phyloP scores from a whole-genome alignment of 306 rosid species.

The Crotalaria pallida region DNA sequence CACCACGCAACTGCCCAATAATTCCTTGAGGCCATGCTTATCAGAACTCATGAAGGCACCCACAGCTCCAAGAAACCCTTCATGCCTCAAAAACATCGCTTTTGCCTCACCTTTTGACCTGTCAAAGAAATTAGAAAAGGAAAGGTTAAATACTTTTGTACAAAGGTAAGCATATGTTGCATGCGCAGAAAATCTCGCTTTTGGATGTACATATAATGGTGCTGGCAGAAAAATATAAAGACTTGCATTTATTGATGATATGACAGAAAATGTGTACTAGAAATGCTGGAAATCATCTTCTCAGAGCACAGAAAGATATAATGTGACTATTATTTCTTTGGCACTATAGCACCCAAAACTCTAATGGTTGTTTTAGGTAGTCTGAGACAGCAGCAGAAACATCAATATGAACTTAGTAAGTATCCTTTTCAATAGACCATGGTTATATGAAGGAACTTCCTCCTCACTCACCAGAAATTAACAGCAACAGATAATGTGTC shows the following conservation, averaged over 20 bases:
- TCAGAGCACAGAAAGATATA: neutral
- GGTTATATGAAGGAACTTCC: neutral
- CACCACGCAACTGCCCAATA: slow-evolving; percentile 36
- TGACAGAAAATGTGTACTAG: neutral
- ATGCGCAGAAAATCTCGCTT: neutral
- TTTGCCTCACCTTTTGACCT: slow-evolving; percentile 98
- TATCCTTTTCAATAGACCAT: neutral
- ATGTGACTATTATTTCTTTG: neutral
- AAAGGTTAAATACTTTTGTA: neutral
- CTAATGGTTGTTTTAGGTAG: neutral
- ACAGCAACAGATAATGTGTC: slow-evolving; percentile 95
- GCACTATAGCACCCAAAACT: neutral
- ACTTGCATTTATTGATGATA: neutral
- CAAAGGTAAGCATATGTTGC: neutral
- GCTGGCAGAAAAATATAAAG: neutral
- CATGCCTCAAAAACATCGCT: slow-evolving; percentile 89
- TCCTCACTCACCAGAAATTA: slow-evolving; percentile 67
- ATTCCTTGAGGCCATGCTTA: slow-evolving; percentile 53
- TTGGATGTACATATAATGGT: no score
- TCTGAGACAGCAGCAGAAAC: neutral
- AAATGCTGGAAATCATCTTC: neutral
- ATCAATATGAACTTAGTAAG: neutral
- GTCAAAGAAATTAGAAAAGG: neutral
- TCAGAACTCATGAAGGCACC: slow-evolving; percentile 82
- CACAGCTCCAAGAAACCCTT: slow-evolving; percentile 95